phyloP scores from a whole-genome alignment of 768 basidiomycete genomes.

The Atractiella rhizophila region DNA sequence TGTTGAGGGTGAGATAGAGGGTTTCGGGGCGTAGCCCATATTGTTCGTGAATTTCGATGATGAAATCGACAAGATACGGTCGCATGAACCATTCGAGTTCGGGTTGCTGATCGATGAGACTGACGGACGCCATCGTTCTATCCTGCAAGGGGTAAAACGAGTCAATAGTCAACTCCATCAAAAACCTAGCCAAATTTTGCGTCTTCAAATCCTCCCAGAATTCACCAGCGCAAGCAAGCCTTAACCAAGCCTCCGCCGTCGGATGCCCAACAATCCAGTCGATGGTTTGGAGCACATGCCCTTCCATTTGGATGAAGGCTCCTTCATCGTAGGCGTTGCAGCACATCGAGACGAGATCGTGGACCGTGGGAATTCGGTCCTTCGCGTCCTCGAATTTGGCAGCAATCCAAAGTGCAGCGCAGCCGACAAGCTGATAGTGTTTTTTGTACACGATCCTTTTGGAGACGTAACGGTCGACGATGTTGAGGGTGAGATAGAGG shows the following conservation, averaged over 20 bases:
- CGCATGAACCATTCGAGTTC: slow-evolving; percentile 99
- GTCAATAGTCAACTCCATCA: slow-evolving; percentile 99
- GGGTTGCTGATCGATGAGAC: slow-evolving; percentile 97
- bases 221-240: slow-evolving; percentile 27
- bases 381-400: slow-evolving; percentile 98
- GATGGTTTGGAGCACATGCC: slow-evolving; percentile 83
- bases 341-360: slow-evolving; percentile 83
- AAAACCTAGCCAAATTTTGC: slow-evolving; percentile 81
- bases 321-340: slow-evolving; percentile 89
- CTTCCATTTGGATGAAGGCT: slow-evolving; percentile 98
- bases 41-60: slow-evolving; percentile 94
- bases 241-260: slow-evolving; percentile 90
- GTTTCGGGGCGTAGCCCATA: slow-evolving; percentile 96
- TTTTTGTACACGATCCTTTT: slow-evolving; percentile 96
- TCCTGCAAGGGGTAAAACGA: too few relatives aligned
- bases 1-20: slow-evolving; percentile 91
- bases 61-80: slow-evolving; percentile 89
- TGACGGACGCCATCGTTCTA: slow-evolving; percentile 64
- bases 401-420: slow-evolving; percentile 94
- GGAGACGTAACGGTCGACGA: slow-evolving; percentile 95
- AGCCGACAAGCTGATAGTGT: slow-evolving; percentile 97
- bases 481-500: slow-evolving; percentile 91
- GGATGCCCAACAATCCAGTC: slow-evolving; percentile 93
- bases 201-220: slow-evolving; percentile 62
- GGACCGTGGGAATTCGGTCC: slow-evolving; percentile 85